A percentile compares a stretch with the other conserved stretches of the same genome.
phyloP scores from a whole-genome alignment of 2,329 filamentous ascomycete genomes.

The Colletotrichum higginsianum region DNA sequence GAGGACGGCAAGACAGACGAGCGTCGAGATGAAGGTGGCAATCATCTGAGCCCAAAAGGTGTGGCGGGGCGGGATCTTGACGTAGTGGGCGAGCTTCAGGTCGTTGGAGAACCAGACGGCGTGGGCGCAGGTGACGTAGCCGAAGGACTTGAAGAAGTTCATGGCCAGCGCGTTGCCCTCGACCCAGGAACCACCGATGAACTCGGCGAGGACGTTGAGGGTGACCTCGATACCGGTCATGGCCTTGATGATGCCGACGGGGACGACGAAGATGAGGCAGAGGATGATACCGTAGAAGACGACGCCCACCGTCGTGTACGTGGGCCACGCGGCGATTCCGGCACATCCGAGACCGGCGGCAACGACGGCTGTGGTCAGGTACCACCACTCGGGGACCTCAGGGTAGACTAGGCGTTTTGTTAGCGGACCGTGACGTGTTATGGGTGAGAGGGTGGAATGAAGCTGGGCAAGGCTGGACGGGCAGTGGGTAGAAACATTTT shows the following conservation, averaged over 20 bases:
- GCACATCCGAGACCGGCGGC: slow-evolving; percentile 63
- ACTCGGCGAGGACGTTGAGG: slow-evolving; percentile 68
- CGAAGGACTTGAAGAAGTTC: slow-evolving; percentile 70
- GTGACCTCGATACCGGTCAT: slow-evolving; percentile 68
- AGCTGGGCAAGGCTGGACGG: no score
- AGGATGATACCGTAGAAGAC: slow-evolving; percentile 67
- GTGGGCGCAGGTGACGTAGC: slow-evolving; percentile 50
- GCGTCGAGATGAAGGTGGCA: slow-evolving; percentile 66
- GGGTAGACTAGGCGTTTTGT: slow-evolving; percentile 50
- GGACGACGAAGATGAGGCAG: slow-evolving; percentile 66
- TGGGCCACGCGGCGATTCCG: slow-evolving; percentile 64
- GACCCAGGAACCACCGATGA: slow-evolving; percentile 66
- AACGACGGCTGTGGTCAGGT: slow-evolving; percentile 57
- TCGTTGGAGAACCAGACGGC: slow-evolving; percentile 48
- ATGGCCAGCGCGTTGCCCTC: slow-evolving; percentile 67
- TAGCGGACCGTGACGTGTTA: no score
- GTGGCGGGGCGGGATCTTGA: slow-evolving; percentile 74
- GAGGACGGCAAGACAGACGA: slow-evolving; percentile 66
- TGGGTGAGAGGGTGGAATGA: no score
- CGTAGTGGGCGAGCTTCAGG: slow-evolving; percentile 67
- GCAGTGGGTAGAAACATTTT: no score
- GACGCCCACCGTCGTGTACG: slow-evolving; percentile 65
- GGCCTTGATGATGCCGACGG: slow-evolving; percentile 67
- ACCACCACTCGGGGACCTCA: slow-evolving; percentile 71
- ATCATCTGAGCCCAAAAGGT: slow-evolving; percentile 73